These are phyloP conservation scores for Talaromyces sp. DNA, from an alignment of 2,329 filamentous ascomycete genomes.

Conservation along the genomic window DNA sequence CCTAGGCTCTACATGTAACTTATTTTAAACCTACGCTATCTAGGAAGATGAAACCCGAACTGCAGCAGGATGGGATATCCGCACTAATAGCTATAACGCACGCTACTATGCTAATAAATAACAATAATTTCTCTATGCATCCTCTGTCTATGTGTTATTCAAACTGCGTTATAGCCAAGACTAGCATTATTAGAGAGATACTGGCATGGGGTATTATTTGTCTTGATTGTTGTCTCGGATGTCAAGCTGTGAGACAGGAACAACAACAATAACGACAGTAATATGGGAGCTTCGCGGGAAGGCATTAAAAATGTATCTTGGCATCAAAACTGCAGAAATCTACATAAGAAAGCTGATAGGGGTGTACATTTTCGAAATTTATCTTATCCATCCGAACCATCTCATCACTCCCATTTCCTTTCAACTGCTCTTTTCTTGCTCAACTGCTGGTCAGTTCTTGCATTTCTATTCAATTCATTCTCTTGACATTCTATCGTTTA, in stretches of 20 bases:
- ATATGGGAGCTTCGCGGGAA: background rate
- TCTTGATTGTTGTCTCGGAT: background rate
- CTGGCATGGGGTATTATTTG: background rate
- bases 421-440: background rate
- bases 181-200: background rate
- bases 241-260: background rate
- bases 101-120: background rate
- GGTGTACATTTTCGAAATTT: background rate
- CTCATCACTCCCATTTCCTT: background rate
- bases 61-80: background rate
- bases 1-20: background rate
- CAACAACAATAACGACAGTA: background rate
- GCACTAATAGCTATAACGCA: background rate
- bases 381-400: background rate
- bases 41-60: background rate
- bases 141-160: background rate
- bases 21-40: background rate
- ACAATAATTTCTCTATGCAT: too few species aligned
- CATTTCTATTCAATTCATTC: background rate
- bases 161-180: background rate
- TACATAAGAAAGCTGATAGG: background rate
- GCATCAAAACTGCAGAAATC: background rate
- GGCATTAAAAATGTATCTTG: background rate
- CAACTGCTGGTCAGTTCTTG: slow-evolving; percentile 11
- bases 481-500: background rate